Evolutionary conservation across 306 rosid species (phyloP).

Genomic region (Cucurbita maxima): DNA sequence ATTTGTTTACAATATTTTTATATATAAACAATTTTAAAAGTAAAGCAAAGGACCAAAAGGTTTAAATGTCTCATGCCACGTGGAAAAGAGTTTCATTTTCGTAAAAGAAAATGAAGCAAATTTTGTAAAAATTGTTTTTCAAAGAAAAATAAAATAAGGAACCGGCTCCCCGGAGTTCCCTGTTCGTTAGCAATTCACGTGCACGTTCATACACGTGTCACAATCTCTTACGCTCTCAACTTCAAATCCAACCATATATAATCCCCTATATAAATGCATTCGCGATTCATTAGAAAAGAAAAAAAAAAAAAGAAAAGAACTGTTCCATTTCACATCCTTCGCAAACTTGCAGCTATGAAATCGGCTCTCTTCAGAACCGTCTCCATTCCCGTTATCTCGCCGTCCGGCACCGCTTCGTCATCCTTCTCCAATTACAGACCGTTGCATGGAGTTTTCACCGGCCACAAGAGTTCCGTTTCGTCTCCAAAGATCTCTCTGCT

Average conservation of each 20-base stretch:
- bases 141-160: background rate
- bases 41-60: too few species aligned
- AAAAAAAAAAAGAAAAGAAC: background rate
- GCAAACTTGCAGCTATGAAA: constrained; percentile 15
- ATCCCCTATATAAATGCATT: background rate
- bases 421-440: constrained; percentile 25
- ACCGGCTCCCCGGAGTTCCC: constrained; percentile 24
- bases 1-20: too few species aligned
- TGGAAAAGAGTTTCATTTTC: background rate
- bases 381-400: constrained; percentile 25
- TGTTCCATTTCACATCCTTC: background rate
- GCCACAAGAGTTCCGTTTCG: constrained; percentile 7
- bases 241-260: background rate
- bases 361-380: constrained; percentile 47
- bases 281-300: background rate
- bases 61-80: constrained; percentile 18
- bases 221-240: background rate
- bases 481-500: constrained; percentile 33
- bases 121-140: background rate
- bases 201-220: constrained; percentile 26
- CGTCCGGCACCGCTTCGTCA: constrained; percentile 16
- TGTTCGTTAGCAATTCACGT: constrained; percentile 18
- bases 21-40: too few species aligned
- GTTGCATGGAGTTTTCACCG: constrained; percentile 10
- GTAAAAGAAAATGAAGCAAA: too few species aligned